phyloP scores from a whole-genome alignment of 2,329 filamentous ascomycete genomes.

The Chalara sp. region DNA sequence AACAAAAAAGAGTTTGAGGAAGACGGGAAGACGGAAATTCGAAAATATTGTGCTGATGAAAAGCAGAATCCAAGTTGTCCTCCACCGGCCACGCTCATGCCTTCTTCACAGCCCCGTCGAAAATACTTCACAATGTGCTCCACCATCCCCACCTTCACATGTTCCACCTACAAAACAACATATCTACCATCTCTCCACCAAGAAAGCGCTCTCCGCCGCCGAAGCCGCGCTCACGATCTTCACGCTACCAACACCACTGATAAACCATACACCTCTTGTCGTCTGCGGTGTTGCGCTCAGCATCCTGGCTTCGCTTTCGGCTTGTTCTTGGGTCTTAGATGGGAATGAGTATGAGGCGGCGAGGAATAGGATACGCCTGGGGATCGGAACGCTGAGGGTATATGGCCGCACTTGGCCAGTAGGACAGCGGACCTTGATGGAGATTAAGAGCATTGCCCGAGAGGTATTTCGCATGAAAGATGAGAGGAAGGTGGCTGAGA shows the following conservation, averaged over 20 bases:
- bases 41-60: not conserved
- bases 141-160: not conserved
- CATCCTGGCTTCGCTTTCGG: slow-evolving; percentile 49
- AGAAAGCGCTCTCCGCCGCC: slow-evolving; percentile 52
- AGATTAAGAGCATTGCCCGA: not conserved
- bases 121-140: slow-evolving; percentile 14
- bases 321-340: slow-evolving; percentile 43
- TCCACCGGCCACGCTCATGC: slow-evolving; percentile 51
- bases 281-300: slow-evolving; percentile 47
- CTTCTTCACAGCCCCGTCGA: slow-evolving; percentile 22
- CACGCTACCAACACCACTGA: slow-evolving; percentile 44
- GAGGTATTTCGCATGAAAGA: not conserved
- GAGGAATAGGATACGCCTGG: slow-evolving; percentile 47
- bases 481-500: no score
- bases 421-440: not conserved
- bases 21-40: not conserved
- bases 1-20: no score
- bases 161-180: slow-evolving; percentile 31
- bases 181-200: slow-evolving; percentile 44
- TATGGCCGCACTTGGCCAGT: slow-evolving; percentile 44
- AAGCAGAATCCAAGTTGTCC: slow-evolving; percentile 6
- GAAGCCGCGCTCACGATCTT: slow-evolving; percentile 47
- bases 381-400: slow-evolving; percentile 49
- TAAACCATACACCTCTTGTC: slow-evolving; percentile 50
- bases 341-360: slow-evolving; percentile 33